Base-by-base conservation (phyloP, 257 asterid genomes). In the Verbena officinalis region DNA sequence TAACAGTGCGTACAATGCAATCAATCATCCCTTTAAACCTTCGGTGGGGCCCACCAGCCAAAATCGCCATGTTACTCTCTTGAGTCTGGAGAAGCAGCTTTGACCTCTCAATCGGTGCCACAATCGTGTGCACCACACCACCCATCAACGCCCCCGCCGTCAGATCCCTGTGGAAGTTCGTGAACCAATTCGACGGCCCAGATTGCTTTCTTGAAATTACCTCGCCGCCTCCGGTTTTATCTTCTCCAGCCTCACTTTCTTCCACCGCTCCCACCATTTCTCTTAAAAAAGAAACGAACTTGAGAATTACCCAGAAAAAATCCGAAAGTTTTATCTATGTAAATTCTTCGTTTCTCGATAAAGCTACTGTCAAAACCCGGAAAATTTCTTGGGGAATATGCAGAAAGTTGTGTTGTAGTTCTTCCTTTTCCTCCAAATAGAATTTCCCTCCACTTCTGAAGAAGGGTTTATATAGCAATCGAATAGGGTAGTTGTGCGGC, bases 21-120 rank as follows among this genome's bases (percentile, higher is more conserved):
- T 94, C 99, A 34, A 84, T 15, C 96, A 94, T 94, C 48, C 99
- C 99, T 65, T 86, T 90, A 59, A 94, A 94, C 80, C 91, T 86
- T 81, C 78, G 55, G 50, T 86, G 97, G 4, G 90, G 88, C 23
- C 89, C 86, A 4, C 88, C 96, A 9, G 59, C 33, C 75, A 90
- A 63, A 61, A 94, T 90, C 3, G 96, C 97, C 20, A 79, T 65
- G 55, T 94, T 94, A 59, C 99, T 94, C 77, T 94, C 99, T 62
- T 94, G 99, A n/a, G 99, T 94, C 81, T 94, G 99, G 38, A 94
- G 79, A 67, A 90, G 77, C 39, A 94, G 85, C 88, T 94, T 94
- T 11, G 99, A 95, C 81, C 99, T 80, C 75, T 94, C 99, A 10
- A 93, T 86, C 24, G 99, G 99, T 19, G 99, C 96, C 56, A 93